A percentile compares a stretch with the other conserved stretches of the same genome.
phyloP scores from a whole-genome alignment of 2,329 filamentous ascomycete genomes.

The Aureobasidium sp. region DNA sequence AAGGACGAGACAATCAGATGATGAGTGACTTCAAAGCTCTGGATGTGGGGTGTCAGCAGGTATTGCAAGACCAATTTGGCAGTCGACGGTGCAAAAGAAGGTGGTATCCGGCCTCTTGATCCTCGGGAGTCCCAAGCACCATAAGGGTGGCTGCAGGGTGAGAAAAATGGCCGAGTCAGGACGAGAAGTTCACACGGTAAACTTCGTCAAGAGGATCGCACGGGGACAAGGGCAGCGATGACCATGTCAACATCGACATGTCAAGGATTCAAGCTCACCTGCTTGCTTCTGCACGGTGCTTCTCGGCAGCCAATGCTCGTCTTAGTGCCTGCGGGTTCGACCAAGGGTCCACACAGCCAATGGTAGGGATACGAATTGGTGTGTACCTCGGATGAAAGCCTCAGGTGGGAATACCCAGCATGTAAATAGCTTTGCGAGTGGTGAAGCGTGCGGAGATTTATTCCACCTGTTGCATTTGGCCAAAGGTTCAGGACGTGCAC shows the following conservation, averaged over 20 bases:
- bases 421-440: conserved; percentile 14
- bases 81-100: conserved; percentile 3
- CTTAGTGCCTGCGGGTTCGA: conserved; percentile 12
- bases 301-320: conserved; percentile 15
- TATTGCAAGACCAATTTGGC: conserved; percentile 12
- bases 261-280: conserved; percentile 15
- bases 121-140: conserved; percentile 1
- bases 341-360: conserved; percentile 16
- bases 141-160: conserved; percentile 13
- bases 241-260: conserved; percentile 16
- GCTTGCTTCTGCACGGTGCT: conserved; percentile 15
- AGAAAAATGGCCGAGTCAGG: conserved; percentile 11
- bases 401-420: conserved; percentile 9
- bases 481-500: conserved; percentile 7
- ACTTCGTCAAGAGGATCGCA: conserved; percentile 11
- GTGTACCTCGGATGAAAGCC: conserved; percentile 14
- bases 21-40: conserved; percentile 1
- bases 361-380: conserved; percentile 12
- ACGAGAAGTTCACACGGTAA: conserved; percentile 4
- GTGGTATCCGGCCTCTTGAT: conserved; percentile 8
- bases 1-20: conserved; percentile 14
- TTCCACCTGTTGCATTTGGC: conserved; percentile 14
- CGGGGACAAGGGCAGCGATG: conserved; percentile 12
- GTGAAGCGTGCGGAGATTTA: conserved; percentile 10
- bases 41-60: conserved; percentile 14